Evolutionary conservation across 2,329 filamentous ascomycete genomes (phyloP), one percentile per base, ranked within the genome.

Genomic region (Ascochyta pisi): DNA sequence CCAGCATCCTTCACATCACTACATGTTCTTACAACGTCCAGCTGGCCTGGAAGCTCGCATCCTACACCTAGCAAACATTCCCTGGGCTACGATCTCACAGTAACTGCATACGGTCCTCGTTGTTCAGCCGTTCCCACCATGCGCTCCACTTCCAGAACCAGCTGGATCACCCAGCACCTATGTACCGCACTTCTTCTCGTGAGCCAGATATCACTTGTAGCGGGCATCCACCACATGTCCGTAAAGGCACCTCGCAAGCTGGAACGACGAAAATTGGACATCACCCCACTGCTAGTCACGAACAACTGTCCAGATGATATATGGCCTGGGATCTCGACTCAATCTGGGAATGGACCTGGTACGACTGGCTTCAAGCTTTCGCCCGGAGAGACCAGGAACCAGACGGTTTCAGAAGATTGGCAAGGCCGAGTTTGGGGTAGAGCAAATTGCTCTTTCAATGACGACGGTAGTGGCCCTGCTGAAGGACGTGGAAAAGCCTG

Each of bases 381-480:
- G 1, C 73, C 84, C 3, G 86, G 88, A 40, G 78, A 82, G 31
- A 86, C 82, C 50, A 84, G 76, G 58, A 82, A 83, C 38, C 78
- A 92, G 57, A 86, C 82, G 49, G 89, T 95, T 23, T 84, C 86
- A 10, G 79, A 83, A 45, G 85, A 91, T 63, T 96, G 91, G 91
- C 87, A 90, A 70, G 91, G 91, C 9, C 85, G 91, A 50, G 81
- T 95, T 26, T 95, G 91, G 91, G 91, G 87, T 12, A 82, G 91
- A 50, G 94, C 91, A 16, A 95, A 95, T 70, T 96, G 91, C 77
- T 90, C 84, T 35, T 91, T 92, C 73, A 86, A 88, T 64, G 80
- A 80, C 15, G 82, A 86, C 43, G 89, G 87, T 1, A 86, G 82
- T 47, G 79, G 75, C n/a, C 76, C 82, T 19, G 75, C 76, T 22